phyloP scores from a whole-genome alignment of 768 basidiomycete species.

The Lyophyllum shimeji region DNA sequence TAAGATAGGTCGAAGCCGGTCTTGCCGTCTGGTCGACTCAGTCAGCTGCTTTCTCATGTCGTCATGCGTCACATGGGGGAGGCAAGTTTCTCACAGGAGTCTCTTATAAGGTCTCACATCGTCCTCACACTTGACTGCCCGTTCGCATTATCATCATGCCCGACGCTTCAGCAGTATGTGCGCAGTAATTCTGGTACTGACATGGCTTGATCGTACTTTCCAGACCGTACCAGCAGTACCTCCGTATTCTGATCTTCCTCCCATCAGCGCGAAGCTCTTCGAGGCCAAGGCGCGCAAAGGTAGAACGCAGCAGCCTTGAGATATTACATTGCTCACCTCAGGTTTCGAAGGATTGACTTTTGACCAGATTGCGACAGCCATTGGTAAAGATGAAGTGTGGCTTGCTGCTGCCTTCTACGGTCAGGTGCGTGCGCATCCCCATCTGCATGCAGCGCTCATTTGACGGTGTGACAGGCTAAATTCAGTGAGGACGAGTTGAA shows the following conservation, averaged over 20 bases:
- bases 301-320: slow-evolving; percentile 13
- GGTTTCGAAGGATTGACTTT: slow-evolving; percentile 61
- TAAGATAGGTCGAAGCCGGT: neutral
- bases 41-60: slow-evolving; percentile 10
- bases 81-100: neutral
- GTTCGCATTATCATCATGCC: slow-evolving; percentile 30
- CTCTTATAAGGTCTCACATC: slow-evolving; percentile 8
- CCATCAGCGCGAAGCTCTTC: slow-evolving; percentile 49
- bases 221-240: slow-evolving; percentile 41
- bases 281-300: slow-evolving; percentile 72
- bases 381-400: slow-evolving; percentile 80
- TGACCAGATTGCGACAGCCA: slow-evolving; percentile 60
- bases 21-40: neutral
- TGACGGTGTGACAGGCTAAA: slow-evolving; percentile 54
- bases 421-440: slow-evolving; percentile 43
- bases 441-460: neutral
- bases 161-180: slow-evolving; percentile 21
- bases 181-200: neutral
- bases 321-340: neutral
- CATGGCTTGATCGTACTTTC: neutral
- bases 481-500: slow-evolving; percentile 57
- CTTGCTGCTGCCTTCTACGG: slow-evolving; percentile 81
- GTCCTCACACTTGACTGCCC: neutral
- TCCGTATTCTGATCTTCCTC: slow-evolving; percentile 53
- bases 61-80: slow-evolving; percentile 14